Evolutionary conservation across 345 rosid species (phyloP), one percentile per base, ranked within the genome.

Genomic region (Salix arbutifolia): DNA sequence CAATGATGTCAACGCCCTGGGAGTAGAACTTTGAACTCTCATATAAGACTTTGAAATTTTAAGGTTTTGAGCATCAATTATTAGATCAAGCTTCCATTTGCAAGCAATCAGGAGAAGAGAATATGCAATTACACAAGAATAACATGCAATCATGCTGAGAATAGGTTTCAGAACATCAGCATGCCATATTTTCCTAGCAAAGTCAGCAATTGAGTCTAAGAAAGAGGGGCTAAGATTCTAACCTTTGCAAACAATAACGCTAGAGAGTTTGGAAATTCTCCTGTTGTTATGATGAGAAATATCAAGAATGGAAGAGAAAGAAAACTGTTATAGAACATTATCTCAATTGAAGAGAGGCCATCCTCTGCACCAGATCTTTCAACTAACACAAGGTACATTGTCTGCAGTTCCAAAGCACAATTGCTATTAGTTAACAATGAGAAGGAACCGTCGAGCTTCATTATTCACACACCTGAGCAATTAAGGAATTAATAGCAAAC

Each of bases 321-420:
- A 81, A 96, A 86, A 85, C 98, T 93, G 88, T 96, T 96, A 73
- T 96, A 96, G 78, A 90, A 91, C 99, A 96, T 96, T 75, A 96
- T 93, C 85, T 96, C 98, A 17, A 90, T 62, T 6, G 97, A 96
- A 64, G 99, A 89, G 79, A 96, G 98, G 61, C 97, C 99, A 74
- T 90, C 96, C 75, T 96, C 98, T 60, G 94, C 98, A 79, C 99
- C 99, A 73, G 94, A 93, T 82, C 88, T 91, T 89, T 96, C 99
- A 52, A 96, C 99, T 78, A 96, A 81, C 30, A 96, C 94, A 64
- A 96, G 98, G 88, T 96, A 96, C 98, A 93, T 91, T 12, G 98
- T 96, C 99, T 96, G 90, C 88, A 87, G 17, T 76, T 80, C 73
- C 72, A 65, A 76, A 71, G 61, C 76, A 81, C 65, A 44, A 67